Conservation (phyloP, 1,284 basidiomycete species). For the Ceratobasidium sp. region DNA sequence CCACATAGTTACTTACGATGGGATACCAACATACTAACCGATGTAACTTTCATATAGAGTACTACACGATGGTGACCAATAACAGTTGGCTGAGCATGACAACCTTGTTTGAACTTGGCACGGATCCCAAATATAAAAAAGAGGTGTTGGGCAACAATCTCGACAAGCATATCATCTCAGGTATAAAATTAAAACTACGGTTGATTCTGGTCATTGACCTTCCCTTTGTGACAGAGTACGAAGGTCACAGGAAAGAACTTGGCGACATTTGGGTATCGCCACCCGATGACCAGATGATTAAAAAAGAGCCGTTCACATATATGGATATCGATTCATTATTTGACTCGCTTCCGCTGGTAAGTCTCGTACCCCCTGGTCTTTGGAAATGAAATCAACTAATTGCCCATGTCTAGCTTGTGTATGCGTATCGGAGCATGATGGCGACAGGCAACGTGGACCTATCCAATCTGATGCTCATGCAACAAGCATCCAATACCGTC, state of each 20-base stretch:
- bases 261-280: constrained; percentile 17
- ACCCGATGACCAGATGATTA: not conserved
- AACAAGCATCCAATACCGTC: constrained; percentile 21
- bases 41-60: constrained; percentile 6
- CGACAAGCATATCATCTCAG: constrained; percentile 19
- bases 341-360: constrained; percentile 1
- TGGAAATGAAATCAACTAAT: not conserved
- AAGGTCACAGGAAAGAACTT: not conserved
- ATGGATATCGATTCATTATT: constrained; percentile 7
- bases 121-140: constrained; percentile 14
- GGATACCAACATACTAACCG: not conserved
- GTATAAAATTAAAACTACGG: not conserved
- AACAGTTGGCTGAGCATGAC: constrained; percentile 14
- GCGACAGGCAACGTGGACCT: not conserved
- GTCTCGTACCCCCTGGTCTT: not conserved
- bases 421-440: not conserved
- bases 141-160: constrained; percentile 30
- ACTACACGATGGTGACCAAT: constrained; percentile 31
- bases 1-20: not conserved
- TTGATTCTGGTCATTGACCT: not conserved
- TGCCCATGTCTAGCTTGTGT: not conserved
- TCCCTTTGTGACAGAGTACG: constrained; percentile 25
- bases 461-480: constrained; percentile 1
- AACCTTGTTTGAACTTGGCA: constrained; percentile 14
- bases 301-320: not conserved